A percentile compares a stretch with the other conserved stretches of the same genome.
These are phyloP conservation scores for Sclerotiophoma versabilis DNA, from an alignment of 2,329 filamentous ascomycete genomes.

Conservation along the genomic window DNA sequence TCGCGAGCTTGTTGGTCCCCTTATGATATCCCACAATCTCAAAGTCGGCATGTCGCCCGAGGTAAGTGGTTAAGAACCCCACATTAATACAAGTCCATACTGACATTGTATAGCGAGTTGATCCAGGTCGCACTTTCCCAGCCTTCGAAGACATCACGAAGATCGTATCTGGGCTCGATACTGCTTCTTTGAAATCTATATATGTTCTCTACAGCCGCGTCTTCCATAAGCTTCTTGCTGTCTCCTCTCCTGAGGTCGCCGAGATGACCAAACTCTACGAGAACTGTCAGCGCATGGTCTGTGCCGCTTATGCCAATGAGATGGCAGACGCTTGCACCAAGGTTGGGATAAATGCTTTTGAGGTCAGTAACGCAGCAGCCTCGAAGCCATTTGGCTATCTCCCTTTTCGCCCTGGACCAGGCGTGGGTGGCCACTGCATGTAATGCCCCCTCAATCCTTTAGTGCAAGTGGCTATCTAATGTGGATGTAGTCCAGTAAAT, in stretches of 20 bases:
- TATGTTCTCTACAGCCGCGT: conserved; percentile 54
- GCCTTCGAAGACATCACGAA: conserved; percentile 59
- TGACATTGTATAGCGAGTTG: conserved; percentile 47
- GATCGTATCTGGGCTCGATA: conserved; percentile 59
- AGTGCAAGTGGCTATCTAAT: no score
- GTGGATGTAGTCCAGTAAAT: conserved; percentile 63
- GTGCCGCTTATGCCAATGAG: conserved; percentile 63
- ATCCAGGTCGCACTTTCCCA: conserved; percentile 55
- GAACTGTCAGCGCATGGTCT: conserved; percentile 64
- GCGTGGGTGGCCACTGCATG: conserved; percentile 65
- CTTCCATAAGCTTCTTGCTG: conserved; percentile 58
- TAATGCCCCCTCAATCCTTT: no score
- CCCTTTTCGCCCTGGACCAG: conserved; percentile 56
- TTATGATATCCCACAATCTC: conserved; percentile 32
- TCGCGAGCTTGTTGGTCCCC: conserved; percentile 58
- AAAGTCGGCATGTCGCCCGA: conserved; percentile 44
- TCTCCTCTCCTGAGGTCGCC: conserved; percentile 62
- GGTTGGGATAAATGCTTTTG: conserved; percentile 58
- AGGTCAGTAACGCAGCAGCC: conserved; percentile 59
- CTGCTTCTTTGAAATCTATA: conserved; percentile 57
- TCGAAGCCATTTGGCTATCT: conserved; percentile 56
- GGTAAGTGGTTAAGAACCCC: not conserved
- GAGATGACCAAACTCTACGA: conserved; percentile 67
- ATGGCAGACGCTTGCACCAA: conserved; percentile 61
- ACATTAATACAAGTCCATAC: no score